Evolutionary conservation across 2,329 filamentous ascomycete species (phyloP).

Genomic region (Pochonia chlamydosporia): DNA sequence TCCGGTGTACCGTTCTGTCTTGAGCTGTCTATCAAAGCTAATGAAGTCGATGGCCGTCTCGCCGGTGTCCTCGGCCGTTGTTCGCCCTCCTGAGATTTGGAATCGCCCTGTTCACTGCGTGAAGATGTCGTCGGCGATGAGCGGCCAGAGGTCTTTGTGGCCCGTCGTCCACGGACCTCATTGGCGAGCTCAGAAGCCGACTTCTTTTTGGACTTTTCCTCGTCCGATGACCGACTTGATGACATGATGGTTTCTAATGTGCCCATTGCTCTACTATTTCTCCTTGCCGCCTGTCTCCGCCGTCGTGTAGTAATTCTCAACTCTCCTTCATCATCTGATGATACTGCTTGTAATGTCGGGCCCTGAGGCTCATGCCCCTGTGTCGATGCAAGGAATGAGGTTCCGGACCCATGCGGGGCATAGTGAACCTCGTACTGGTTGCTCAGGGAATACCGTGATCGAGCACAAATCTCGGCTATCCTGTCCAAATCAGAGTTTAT

Average conservation of each 20-base stretch:
- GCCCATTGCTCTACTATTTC: conserved; percentile 51
- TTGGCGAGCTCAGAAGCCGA: conserved; percentile 51
- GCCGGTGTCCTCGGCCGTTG: conserved; percentile 14
- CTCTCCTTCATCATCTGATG: conserved; percentile 49
- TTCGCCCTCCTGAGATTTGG: conserved; percentile 15
- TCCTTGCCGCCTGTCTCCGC: conserved; percentile 33
- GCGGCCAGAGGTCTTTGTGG: conserved; percentile 28
- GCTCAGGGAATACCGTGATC: conserved; percentile 58
- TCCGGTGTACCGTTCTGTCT: conserved; percentile 25
- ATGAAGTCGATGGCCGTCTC: conserved; percentile 23
- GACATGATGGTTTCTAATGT: conserved; percentile 64
- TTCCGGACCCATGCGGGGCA: conserved; percentile 53
- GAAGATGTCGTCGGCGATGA: conserved; percentile 26
- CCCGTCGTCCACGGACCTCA: conserved; percentile 45
- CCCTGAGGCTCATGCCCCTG: conserved; percentile 31
- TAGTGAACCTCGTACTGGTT: conserved; percentile 64
- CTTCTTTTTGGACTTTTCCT: conserved; percentile 55
- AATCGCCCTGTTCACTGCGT: conserved; percentile 21
- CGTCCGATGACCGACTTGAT: conserved; percentile 57
- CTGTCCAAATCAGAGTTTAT: conserved; percentile 56
- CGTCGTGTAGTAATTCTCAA: conserved; percentile 30
- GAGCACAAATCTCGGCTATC: conserved; percentile 62
- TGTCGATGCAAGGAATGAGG: conserved; percentile 35
- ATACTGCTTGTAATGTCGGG: conserved; percentile 52
- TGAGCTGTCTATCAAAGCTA: conserved; percentile 32